Conservation (phyloP, 148 eudicot genomes). For the Rhododendron mucronatum region DNA sequence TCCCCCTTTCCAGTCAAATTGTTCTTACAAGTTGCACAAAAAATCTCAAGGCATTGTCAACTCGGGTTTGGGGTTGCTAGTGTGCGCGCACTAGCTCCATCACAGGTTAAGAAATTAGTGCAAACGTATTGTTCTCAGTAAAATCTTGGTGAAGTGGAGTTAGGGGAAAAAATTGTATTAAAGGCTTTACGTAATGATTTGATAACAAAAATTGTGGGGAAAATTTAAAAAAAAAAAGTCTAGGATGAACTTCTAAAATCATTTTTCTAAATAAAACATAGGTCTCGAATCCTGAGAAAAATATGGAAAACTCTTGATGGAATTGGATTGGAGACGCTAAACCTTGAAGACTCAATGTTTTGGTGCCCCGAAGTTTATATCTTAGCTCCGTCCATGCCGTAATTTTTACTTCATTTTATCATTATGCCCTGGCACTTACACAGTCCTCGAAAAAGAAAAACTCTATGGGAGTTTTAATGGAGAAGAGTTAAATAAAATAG, state of each 20-base stretch:
- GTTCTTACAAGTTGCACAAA: background rate
- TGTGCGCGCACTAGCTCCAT: background rate
- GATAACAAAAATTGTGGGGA: background rate
- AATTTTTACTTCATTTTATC: too few relatives aligned
- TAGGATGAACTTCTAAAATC: background rate
- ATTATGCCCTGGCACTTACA: too few relatives aligned
- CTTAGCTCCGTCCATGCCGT: too few relatives aligned
- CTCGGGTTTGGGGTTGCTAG: background rate
- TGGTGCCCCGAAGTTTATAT: background rate
- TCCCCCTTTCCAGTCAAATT: background rate
- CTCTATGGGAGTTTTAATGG: too few relatives aligned
- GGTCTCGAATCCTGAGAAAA: too few relatives aligned
- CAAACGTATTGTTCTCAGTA: background rate
- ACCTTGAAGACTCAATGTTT: background rate
- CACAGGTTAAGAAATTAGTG: background rate
- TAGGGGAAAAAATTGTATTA: background rate
- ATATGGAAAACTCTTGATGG: background rate
- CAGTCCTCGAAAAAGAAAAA: too few relatives aligned
- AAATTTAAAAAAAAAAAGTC: too few relatives aligned
- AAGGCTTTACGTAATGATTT: too few relatives aligned
- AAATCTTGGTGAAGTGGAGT: background rate
- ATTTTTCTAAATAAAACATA: too few relatives aligned
- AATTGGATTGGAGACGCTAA: background rate
- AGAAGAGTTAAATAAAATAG: too few relatives aligned
- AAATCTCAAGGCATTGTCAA: background rate